Evolutionary conservation across 768 basidiomycete species (phyloP), one percentile per base, ranked within the genome.

Genomic region (Saitozyma sp.): DNA sequence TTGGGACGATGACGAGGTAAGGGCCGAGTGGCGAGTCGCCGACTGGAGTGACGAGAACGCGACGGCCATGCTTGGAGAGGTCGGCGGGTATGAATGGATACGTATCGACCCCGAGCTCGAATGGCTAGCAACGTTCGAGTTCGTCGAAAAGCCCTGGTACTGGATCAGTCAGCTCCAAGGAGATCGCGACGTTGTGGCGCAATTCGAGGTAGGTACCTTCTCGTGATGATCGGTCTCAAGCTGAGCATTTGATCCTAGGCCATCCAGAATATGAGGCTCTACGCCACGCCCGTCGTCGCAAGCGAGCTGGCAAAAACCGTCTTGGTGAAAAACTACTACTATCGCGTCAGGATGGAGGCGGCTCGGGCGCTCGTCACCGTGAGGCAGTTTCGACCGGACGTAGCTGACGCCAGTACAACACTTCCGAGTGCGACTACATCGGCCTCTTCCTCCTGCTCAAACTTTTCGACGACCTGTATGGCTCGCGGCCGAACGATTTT

Each of bases 1-100:
- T 17, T 97, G 95, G 94, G 95, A 98, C 81, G 92, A 95, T 72
- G 75, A 78, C 20, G 91, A 93, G 73, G 70, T 74, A 19, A 64
- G 73, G 5, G 53, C 65, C 17, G 51, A 88, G 64, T 98, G 95
- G 96, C 90, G 90, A 77, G 94, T 98, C 4, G 89, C 90, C 7
- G 94, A 98, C 77, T 98, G 96, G 96, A 91, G 90, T 6, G 94
- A 96, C 72, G 92, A 96, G 68, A 93, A 98, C 63, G 94, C 96
- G 74, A 87, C 89, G 63, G 83, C 85, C 49, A 95, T 98, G 91
- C 88, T 89, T 45, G 91, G 91, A 16, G 94, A 95, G 65, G 95
- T 92, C 3, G 69, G 71, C 0, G 74, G 74, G 5, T 99, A 97
- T 79, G 96, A 99, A 80, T 99, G 95, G 95, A 98, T 99, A 62